Evolutionary conservation across 257 asterid genomes (phyloP).

Genomic region (Solanum sitiens): DNA sequence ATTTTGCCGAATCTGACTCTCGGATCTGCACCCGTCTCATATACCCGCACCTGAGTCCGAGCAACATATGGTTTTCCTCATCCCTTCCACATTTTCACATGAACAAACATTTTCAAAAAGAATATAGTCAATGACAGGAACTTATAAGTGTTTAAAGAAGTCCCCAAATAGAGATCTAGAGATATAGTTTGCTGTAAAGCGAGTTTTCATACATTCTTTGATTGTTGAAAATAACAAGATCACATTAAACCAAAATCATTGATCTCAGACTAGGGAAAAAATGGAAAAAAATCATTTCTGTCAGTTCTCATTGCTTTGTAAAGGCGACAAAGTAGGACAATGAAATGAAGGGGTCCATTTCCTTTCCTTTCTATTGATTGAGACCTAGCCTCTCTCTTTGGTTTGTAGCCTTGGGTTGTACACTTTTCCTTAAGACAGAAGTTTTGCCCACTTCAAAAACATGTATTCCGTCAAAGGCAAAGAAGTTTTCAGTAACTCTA

Average conservation of each 20-base stretch:
- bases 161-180: not conserved
- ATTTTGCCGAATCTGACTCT: too few species aligned
- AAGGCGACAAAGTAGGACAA: too few species aligned
- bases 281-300: not conserved
- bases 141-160: not conserved
- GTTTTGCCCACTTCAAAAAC: not conserved
- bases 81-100: not conserved
- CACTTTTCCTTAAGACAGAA: not conserved
- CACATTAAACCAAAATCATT: not conserved
- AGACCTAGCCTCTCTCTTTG: not conserved
- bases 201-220: not conserved
- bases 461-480: not conserved
- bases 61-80: not conserved
- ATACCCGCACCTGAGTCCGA: too few species aligned
- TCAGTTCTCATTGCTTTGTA: not conserved
- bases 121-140: not conserved
- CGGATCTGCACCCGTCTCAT: too few species aligned
- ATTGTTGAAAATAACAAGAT: not conserved
- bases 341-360: not conserved
- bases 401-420: not conserved
- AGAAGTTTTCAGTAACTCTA: not conserved
- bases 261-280: not conserved
- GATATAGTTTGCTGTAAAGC: not conserved
- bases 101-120: not conserved
- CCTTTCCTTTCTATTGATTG: not conserved